Evolutionary conservation across 495 filamentous ascomycete species (phyloP), one percentile per base, ranked within the genome.

Genomic region (Pyronema omphalodes): DNA sequence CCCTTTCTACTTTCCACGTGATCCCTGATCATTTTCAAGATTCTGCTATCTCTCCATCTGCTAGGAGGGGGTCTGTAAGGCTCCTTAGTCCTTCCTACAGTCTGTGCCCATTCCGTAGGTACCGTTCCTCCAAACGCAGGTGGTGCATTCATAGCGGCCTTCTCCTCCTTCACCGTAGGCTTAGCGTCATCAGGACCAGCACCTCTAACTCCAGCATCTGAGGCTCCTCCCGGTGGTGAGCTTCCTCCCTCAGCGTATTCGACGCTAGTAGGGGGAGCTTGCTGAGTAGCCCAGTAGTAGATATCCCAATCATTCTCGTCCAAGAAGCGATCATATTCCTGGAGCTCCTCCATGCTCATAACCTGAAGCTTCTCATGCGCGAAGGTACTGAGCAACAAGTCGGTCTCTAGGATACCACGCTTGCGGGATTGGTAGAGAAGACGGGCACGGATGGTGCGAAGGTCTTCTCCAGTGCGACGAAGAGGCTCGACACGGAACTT

Each of bases 251-350:
- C 52, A n/a, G 58, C 64, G 35, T 65, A 61, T 37, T 62, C 67
- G 19, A 57, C 23, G 1, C 71, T 66, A 11, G 78, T 74, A 0
- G 71, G 65, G 0, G 77, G 71, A 6, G 84, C 76, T 58, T 84
- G 79, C 67, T 98, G 93, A n/a, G 93, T 98, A 0, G 87, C 86
- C 91, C 91, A 98, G 75, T 98, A 98, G 73, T 98, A 98, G 55
- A 98, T 96, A 67, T 98, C 91, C 91, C 91, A 98, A 69, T 98
- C 91, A 66, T 96, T 96, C 68, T 98, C 91, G 71, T 98, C 91
- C 45, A 98, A 78, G 75, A 98, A 95, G 12, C 74, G 71, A 67
- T 96, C 93, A 71, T 88, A 96, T 67, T 93, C 79, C 55, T 75
- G 66, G 53, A 98, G 76, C 62, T 89, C 86, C 47, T 72, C 69